Conservation (phyloP, 2,329 filamentous ascomycete species). For the Fusarium buharicum region DNA sequence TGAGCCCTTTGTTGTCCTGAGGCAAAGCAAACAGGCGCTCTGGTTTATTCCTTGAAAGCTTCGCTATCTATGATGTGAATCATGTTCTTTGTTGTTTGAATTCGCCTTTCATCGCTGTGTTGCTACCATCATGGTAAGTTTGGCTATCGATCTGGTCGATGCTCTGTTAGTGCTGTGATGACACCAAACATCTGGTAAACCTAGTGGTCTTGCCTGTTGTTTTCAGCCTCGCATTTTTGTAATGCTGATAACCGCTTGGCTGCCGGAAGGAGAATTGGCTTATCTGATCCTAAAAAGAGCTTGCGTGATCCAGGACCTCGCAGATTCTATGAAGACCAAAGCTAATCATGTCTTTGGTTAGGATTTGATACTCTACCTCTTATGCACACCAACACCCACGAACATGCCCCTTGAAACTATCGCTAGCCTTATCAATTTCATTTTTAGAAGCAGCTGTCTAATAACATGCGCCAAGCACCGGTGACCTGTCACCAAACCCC, state of each 20-base stretch:
- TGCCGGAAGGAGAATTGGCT: constrained; percentile 43
- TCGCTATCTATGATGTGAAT: constrained; percentile 9
- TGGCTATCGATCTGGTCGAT: constrained; percentile 1
- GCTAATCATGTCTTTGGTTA: constrained; percentile 31
- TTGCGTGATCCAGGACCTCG: constrained; percentile 1
- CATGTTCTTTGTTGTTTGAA: neutral
- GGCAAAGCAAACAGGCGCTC: constrained; percentile 8
- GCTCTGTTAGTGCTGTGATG: constrained; percentile 43
- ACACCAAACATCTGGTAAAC: constrained; percentile 57
- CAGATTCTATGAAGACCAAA: neutral
- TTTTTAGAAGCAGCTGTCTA: neutral
- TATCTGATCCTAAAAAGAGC: constrained; percentile 35
- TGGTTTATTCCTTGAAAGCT: neutral
- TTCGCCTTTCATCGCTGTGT: neutral
- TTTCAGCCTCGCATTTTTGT: constrained; percentile 25
- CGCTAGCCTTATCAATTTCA: too few species aligned
- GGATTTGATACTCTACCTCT: neutral
- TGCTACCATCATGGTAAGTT: constrained; percentile 34
- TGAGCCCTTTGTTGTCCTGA: constrained; percentile 9
- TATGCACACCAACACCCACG: too few species aligned
- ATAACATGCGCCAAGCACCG: neutral
- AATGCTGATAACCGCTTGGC: constrained; percentile 43
- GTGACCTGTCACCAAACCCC: neutral
- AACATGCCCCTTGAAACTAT: too few species aligned
- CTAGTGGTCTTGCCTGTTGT: constrained; percentile 50